Evolutionary conservation across 1,284 basidiomycete species (phyloP).

Genomic region (Cutaneotrichosporon cavernicola): DNA sequence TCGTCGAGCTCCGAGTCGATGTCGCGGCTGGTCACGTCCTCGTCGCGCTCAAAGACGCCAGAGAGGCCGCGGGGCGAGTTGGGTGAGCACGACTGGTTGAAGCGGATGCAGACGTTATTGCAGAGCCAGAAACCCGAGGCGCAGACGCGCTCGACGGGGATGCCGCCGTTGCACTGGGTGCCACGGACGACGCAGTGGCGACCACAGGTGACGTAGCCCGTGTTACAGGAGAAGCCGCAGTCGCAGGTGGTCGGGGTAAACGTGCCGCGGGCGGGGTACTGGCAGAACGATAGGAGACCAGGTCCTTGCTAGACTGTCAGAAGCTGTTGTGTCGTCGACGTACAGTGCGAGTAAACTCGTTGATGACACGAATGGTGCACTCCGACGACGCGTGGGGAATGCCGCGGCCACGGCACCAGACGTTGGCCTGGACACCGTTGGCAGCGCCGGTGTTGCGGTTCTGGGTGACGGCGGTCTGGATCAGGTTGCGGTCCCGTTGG

Average conservation of each 20-base stretch:
- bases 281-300: conserved; percentile 4
- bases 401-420: conserved; percentile 1
- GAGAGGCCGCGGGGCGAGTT: not conserved
- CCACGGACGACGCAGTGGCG: conserved; percentile 1
- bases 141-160: not conserved
- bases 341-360: conserved; percentile 1
- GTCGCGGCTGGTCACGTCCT: not conserved
- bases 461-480: not conserved
- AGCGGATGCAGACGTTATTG: not conserved
- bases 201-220: not conserved
- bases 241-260: not conserved
- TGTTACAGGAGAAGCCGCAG: not conserved
- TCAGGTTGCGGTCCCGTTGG: conserved; percentile 4
- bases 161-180: conserved; percentile 9
- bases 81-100: not conserved
- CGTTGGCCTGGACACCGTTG: not conserved
- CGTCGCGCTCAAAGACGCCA: not conserved
- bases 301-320: conserved; percentile 1
- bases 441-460: not conserved
- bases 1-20: not conserved
- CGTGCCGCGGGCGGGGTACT: conserved; percentile 1
- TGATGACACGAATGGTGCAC: not conserved
- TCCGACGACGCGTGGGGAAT: not conserved
- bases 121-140: not conserved
- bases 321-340: not conserved